Base-by-base conservation (phyloP, 495 filamentous ascomycete species). In the Penicillium daleae region DNA sequence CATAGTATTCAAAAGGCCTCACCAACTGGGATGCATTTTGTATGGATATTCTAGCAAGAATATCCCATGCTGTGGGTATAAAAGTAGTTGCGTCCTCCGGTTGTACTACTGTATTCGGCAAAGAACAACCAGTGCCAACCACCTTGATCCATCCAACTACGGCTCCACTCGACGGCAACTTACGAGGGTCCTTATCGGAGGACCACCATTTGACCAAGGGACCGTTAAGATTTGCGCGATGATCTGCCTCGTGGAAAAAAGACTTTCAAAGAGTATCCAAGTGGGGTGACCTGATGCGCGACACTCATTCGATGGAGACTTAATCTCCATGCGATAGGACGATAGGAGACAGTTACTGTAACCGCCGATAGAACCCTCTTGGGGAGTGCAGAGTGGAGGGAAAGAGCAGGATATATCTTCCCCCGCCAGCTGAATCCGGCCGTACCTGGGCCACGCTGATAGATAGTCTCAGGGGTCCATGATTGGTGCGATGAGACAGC, bases 131-230 rank as follows among this genome's bases (percentile, higher is more conserved):
- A n/a, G n/a, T n/a, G n/a, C n/a, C n/a, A 21, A 22, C 39, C 21
- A 3, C 0, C 35, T 17, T 12, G 33, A 37, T 39, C 35, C 35
- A 15, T 22, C 29, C 2, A 24, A 21, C n/a, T 17, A 19, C 7
- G 40, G 51, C 29, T 61, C 59, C 59, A 61, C 59, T 61, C 42
- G n/a, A 33, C 40, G 12, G 57, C 59, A 15, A 39, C 17, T 6
- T 39, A 39, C 35, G 13, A 15, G 13, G 13, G 13, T 35, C 27
- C 59, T 61, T 61, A 61, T 61, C 59, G 29, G 51, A 4, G 24
- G 56, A 57, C 35, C 26, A 33, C 27, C 26, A 48, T 57, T 57
- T 57, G 56, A 19, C 39, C 55, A 8, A 40, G 33, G n/a, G 2
- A 46, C 31, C 27, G 29, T 33, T 53, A 27, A 27, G 19, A 29